phyloP scores from a whole-genome alignment of 768 basidiomycete genomes.

The Sporobolomyces phaffii region DNA sequence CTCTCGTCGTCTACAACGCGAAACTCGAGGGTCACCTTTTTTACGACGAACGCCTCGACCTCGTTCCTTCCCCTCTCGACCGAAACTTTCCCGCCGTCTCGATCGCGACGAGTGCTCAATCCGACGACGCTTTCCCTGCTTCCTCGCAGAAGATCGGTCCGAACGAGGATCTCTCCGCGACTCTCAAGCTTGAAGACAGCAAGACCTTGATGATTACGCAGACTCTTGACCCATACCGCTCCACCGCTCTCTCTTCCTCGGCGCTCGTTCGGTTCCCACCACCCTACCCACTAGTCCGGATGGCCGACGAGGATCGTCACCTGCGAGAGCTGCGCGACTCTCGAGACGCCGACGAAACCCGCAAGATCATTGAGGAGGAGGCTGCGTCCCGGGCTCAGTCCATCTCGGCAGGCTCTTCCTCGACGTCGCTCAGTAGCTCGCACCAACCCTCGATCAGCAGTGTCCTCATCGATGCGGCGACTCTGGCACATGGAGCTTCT shows the following conservation, averaged over 20 bases:
- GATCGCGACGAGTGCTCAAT: not conserved
- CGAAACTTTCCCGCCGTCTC: not conserved
- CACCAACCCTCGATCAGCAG: constrained; percentile 14
- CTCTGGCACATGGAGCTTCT: constrained; percentile 4
- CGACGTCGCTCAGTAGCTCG: constrained; percentile 5
- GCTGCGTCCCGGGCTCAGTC: constrained; percentile 9
- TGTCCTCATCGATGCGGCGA: constrained; percentile 15
- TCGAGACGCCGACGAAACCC: constrained; percentile 34
- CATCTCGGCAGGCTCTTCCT: constrained; percentile 18
- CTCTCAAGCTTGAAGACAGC: not conserved
- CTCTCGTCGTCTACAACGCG: constrained; percentile 84
- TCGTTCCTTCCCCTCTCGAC: constrained; percentile 35
- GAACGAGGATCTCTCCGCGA: not conserved
- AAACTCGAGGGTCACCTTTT: constrained; percentile 66
- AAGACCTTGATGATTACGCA: constrained; percentile 3
- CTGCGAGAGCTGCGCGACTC: constrained; percentile 38
- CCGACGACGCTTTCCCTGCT: not conserved
- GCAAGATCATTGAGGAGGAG: constrained; percentile 31
- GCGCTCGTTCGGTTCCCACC: constrained; percentile 86
- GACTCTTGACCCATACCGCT: constrained; percentile 57
- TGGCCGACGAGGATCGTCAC: constrained; percentile 80
- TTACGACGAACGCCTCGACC: constrained; percentile 47
- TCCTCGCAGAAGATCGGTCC: too few relatives aligned
- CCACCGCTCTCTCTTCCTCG: constrained; percentile 86
- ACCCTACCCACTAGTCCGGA: constrained; percentile 75